Conservation (phyloP, 768 basidiomycete species). For the Tricholoma bakamatsutake region DNA sequence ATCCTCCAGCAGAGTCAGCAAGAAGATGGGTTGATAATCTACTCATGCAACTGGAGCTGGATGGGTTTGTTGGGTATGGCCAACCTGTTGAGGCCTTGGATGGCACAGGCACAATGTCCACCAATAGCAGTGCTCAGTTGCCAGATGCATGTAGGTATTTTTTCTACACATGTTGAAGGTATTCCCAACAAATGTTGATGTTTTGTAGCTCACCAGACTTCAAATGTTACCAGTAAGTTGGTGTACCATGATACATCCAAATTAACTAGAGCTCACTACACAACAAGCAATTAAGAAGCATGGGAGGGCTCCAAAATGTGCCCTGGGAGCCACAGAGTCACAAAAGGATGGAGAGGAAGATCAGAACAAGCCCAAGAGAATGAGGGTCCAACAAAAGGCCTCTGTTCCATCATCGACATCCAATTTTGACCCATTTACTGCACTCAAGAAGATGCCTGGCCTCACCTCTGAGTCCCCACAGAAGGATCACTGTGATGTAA, state of each 20-base stretch:
- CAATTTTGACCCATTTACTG: not conserved
- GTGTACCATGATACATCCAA: not conserved
- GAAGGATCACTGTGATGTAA: not conserved
- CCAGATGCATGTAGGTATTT: not conserved
- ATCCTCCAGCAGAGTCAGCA: not conserved
- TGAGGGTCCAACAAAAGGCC: not conserved
- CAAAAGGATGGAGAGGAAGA: not conserved
- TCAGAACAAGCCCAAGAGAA: not conserved
- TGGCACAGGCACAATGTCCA: not conserved
- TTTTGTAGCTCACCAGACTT: not conserved
- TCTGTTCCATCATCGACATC: not conserved
- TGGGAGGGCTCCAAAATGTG: not conserved
- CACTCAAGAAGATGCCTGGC: not conserved
- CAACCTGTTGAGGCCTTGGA: not conserved
- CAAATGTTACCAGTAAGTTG: not conserved
- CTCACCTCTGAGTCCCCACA: not conserved
- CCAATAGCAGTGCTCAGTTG: not conserved
- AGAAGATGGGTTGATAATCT: not conserved
- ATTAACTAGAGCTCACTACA: not conserved
- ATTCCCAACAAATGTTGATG: not conserved
- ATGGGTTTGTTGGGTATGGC: not conserved
- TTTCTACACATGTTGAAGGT: not conserved
- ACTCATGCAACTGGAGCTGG: not conserved
- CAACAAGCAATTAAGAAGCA: not conserved
- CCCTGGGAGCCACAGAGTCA: not conserved